These are phyloP conservation scores for Xerocomus spinulosus DNA, from an alignment of 768 basidiomycete species.

Conservation along the genomic window DNA sequence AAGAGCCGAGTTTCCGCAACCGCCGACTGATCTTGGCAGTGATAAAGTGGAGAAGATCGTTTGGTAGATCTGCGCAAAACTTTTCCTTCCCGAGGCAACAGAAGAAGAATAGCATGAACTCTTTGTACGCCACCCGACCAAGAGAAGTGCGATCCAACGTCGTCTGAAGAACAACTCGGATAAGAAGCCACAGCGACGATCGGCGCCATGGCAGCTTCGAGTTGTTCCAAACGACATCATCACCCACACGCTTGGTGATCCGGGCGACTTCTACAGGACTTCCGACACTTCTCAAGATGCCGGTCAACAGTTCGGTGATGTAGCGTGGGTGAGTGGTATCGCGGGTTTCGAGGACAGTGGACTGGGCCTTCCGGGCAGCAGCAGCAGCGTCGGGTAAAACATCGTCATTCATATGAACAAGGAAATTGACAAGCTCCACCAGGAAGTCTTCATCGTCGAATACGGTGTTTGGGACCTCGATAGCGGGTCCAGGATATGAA, in stretches of 20 bases:
- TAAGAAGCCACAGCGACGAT: slow-evolving; percentile 33
- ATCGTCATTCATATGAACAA: slow-evolving; percentile 32
- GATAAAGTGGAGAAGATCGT: background rate
- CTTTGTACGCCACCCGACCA: slow-evolving; percentile 36
- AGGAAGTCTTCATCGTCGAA: slow-evolving; percentile 30
- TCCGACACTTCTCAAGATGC: slow-evolving; percentile 37
- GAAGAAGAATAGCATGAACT: slow-evolving; percentile 42
- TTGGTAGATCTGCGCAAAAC: slow-evolving; percentile 8
- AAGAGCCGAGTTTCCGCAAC: background rate
- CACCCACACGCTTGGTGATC: slow-evolving; percentile 2
- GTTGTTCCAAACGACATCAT: slow-evolving; percentile 1
- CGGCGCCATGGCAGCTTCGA: slow-evolving; percentile 25
- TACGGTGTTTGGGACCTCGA: slow-evolving; percentile 28
- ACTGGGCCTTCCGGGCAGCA: slow-evolving; percentile 13
- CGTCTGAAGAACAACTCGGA: slow-evolving; percentile 33
- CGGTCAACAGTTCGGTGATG: slow-evolving; percentile 34
- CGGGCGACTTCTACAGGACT: slow-evolving; percentile 11
- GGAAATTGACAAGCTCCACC: slow-evolving; percentile 34
- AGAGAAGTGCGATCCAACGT: slow-evolving; percentile 13
- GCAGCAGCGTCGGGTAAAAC: slow-evolving; percentile 38
- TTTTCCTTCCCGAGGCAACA: slow-evolving; percentile 23
- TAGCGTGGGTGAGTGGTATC: too few relatives aligned
- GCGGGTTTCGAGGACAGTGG: too few relatives aligned
- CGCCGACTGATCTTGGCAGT: background rate
- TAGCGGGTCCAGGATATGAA: slow-evolving; percentile 41